Conservation (phyloP, 305 asterid genomes). For the Solanum aculeatissimum region DNA sequence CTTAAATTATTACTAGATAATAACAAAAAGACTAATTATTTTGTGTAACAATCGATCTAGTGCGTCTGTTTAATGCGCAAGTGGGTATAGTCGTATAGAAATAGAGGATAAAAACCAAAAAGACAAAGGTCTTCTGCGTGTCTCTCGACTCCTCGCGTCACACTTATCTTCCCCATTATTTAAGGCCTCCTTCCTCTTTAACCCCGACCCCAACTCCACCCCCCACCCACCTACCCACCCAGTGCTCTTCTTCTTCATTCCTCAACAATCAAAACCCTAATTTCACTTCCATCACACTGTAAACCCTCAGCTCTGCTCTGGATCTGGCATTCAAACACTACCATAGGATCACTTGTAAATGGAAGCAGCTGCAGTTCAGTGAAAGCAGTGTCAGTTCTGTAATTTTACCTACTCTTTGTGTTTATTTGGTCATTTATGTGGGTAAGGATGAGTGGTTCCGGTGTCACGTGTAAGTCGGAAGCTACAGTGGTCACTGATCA, state of each 20-base stretch:
- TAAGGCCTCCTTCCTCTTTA: background rate
- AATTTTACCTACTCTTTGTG: background rate
- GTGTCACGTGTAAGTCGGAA: conserved; percentile 17
- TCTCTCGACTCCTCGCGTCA: background rate
- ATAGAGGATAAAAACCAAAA: background rate
- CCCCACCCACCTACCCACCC: background rate
- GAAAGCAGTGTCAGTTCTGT: background rate
- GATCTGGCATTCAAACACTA: background rate
- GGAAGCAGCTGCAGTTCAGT: background rate
- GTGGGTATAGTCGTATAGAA: too few species aligned
- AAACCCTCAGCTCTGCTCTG: background rate
- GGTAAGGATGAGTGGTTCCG: background rate
- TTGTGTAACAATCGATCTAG: too few species aligned
- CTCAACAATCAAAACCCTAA: background rate
- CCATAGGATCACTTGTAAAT: background rate
- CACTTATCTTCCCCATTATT: background rate
- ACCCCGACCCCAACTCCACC: background rate
- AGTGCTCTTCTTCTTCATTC: background rate
- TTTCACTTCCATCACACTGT: background rate
- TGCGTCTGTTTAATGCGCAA: too few species aligned
- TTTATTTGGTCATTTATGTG: background rate
- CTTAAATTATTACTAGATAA: too few species aligned
- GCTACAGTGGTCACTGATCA: conserved; percentile 37
- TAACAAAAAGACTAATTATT: too few species aligned
- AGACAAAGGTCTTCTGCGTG: background rate